phyloP scores from a whole-genome alignment of 345 rosid species.

The Rhodomyrtus tomentosa region DNA sequence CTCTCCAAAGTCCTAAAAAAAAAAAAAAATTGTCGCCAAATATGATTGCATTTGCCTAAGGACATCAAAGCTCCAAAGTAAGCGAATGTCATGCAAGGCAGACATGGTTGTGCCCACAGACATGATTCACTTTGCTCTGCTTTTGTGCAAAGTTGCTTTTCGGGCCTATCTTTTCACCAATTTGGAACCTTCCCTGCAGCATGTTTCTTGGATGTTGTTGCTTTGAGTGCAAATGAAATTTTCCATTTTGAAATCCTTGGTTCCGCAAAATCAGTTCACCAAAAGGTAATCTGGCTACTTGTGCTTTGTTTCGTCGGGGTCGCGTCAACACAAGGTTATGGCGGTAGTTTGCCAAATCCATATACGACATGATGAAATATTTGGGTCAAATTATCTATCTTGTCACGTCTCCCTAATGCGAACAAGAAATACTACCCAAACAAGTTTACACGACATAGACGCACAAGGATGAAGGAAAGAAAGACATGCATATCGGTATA shows the following conservation, averaged over 20 bases:
- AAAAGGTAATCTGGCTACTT: neutral
- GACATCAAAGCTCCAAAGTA: no score
- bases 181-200: neutral
- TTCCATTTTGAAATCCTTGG: neutral
- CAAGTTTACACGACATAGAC: neutral
- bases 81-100: neutral
- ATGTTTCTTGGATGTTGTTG: neutral
- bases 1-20: no score
- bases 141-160: constrained; percentile 1
- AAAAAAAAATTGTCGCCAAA: no score
- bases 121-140: neutral
- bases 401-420: neutral
- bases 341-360: neutral
- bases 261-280: neutral
- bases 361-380: neutral
- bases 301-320: neutral
- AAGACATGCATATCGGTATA: neutral
- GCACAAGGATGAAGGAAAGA: neutral
- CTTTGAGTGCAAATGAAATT: neutral
- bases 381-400: neutral
- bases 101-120: constrained; percentile 1
- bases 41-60: no score
- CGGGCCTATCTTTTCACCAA: neutral
- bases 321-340: neutral
- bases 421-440: neutral